Percentiles rank a stretch among this genome's conserved stretches.
Conservation (phyloP, 352 stramenopile genomes). For the Peronospora tabacina region DNA sequence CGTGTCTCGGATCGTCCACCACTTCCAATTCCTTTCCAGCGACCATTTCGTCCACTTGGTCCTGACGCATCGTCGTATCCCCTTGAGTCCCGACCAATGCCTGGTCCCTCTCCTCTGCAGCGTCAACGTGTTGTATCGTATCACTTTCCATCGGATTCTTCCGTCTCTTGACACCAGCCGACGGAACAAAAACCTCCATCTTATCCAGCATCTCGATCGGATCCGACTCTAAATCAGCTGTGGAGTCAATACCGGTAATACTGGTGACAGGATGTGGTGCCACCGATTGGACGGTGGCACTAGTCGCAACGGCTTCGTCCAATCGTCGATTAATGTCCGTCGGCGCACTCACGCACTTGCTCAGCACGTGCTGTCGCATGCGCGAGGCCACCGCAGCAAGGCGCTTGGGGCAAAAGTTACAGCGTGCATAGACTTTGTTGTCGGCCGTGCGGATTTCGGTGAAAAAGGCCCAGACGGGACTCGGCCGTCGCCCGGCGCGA, state of each 20-base stretch:
- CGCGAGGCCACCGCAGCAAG: conserved; percentile 44
- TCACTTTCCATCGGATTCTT: not conserved
- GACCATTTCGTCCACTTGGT: not conserved
- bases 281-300: conserved; percentile 5
- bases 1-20: not conserved
- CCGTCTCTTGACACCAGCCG: not conserved
- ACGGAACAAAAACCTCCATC: not conserved
- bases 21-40: not conserved
- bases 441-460: conserved; percentile 31
- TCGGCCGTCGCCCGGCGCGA: conserved; percentile 30
- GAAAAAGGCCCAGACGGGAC: conserved; percentile 48
- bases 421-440: conserved; percentile 43
- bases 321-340: conserved; percentile 23
- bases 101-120: not conserved
- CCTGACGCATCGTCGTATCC: not conserved
- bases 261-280: not conserved
- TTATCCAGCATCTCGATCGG: not conserved
- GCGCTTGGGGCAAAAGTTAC: conserved; percentile 38
- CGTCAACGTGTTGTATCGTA: not conserved
- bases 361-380: conserved; percentile 41
- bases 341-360: conserved; percentile 35
- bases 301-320: conserved; percentile 4
- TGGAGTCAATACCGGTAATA: not conserved
- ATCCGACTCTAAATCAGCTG: not conserved
- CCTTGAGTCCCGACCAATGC: not conserved